Base-by-base conservation (phyloP, 768 basidiomycete genomes). In the Mycena latifolia region DNA sequence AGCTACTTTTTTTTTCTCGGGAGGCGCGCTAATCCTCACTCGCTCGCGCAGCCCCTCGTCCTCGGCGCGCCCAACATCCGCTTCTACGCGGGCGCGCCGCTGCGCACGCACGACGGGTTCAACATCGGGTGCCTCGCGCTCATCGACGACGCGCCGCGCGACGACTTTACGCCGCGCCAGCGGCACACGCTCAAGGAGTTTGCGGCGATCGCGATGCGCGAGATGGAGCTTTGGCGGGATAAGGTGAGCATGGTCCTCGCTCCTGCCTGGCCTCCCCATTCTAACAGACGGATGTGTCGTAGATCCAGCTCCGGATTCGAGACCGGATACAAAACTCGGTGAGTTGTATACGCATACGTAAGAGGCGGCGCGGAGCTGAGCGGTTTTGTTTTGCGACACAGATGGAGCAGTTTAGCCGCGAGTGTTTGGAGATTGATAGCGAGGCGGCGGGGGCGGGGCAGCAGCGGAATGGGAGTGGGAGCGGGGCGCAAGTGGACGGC, bases 391-490 rank as follows among this genome's bases (percentile, higher is more conserved):
- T n/a, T n/a, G n/a, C n/a, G n/a, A n/a, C n/a, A n/a, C n/a, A 93
- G 88, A 97, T 98, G 96, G 96, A 98, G 75, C 88, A 93, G 69
- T 98, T 98, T 75, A 96, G 93, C 55, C 88, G 96, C 24, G 96
- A 98, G 77, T 96, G 94, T 72, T 85, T 98, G 27, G 96, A 97
- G 75, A 92, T 96, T 69, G 95, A 97, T 76, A 86, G 84, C 39
- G 86, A 88, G 59, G 69, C 76, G 25, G 41, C n/a, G 75, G 77
- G 54, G 33, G 14, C 33, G 33, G 33, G 33, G 14, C 33, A 35
- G 33, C 33, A 35, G 33, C 33, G 33, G 37, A 39, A 18, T 18
- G 37, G 31, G 31, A 33, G 11, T 33, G 31, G 31, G 31, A 33
- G 15, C 37, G 37, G 37, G 37, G 7, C 6, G 8, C 7, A 5